phyloP scores from a whole-genome alignment of 2,329 filamentous ascomycete species.

The Escovopsis sp. region DNA sequence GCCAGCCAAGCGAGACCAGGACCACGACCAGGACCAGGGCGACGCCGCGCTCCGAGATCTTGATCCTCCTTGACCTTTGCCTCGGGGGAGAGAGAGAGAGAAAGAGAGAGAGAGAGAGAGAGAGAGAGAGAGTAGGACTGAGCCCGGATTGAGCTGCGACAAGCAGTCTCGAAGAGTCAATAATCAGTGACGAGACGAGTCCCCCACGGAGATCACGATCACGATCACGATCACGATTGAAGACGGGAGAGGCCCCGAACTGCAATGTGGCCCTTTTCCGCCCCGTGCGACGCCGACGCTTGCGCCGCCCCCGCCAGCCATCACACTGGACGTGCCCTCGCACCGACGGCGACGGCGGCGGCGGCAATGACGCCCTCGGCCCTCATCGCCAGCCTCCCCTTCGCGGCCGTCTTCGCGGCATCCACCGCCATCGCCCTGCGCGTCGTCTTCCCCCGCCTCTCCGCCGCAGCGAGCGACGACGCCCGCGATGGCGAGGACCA shows the following conservation, averaged over 20 bases:
- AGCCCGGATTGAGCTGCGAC: neutral
- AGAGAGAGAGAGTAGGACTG: neutral
- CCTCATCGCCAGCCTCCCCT: constrained; percentile 50
- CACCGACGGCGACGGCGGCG: no score
- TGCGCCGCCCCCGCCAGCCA: constrained; percentile 30
- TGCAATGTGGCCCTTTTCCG: constrained; percentile 27
- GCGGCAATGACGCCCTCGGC: constrained; percentile 22
- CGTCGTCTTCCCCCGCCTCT: constrained; percentile 60
- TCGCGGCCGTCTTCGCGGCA: constrained; percentile 53
- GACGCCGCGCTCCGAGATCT: no score
- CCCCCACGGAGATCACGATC: neutral
- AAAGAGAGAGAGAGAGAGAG: neutral
- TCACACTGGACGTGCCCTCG: constrained; percentile 19
- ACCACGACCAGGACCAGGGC: no score
- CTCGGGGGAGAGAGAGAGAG: no score
- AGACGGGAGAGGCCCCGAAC: neutral
- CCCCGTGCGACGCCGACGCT: constrained; percentile 39
- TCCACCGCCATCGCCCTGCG: constrained; percentile 49
- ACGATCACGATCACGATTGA: neutral
- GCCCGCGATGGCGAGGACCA: constrained; percentile 42
- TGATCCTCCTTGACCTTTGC: no score
- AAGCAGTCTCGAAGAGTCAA: neutral
- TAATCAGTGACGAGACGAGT: neutral
- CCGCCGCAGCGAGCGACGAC: constrained; percentile 33
- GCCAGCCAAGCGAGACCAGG: neutral